Percentiles rank a stretch among this genome's conserved stretches.
phyloP scores from a whole-genome alignment of 1,139 yeast genomes.

The Groenewaldozyma sp. region DNA sequence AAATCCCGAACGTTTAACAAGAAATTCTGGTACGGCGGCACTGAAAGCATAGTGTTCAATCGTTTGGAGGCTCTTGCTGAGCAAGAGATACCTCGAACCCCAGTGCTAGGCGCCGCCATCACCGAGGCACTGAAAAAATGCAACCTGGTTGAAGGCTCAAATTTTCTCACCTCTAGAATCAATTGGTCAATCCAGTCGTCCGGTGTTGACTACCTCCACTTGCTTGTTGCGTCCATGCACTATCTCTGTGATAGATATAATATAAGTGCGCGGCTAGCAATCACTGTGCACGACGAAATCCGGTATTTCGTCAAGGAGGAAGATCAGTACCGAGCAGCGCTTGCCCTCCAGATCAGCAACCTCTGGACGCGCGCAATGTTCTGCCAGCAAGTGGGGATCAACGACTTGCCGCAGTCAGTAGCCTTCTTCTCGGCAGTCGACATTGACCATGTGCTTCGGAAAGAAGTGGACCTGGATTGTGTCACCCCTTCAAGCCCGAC shows the following conservation, averaged over 20 bases:
- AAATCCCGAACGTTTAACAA: constrained; percentile 29
- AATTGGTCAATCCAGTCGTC: constrained; percentile 99
- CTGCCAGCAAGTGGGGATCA: constrained; percentile 83
- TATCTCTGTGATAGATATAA: constrained; percentile 56
- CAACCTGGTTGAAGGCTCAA: constrained; percentile 50
- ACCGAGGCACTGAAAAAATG: constrained; percentile 69
- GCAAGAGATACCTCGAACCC: constrained; percentile 76
- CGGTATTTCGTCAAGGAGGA: constrained; percentile 68
- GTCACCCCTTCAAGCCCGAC: constrained; percentile 77
- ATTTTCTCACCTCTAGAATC: constrained; percentile 79
- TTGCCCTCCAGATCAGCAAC: constrained; percentile 81
- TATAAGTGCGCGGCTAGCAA: constrained; percentile 68
- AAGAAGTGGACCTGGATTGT: constrained; percentile 83
- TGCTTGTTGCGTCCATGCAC: constrained; percentile 81
- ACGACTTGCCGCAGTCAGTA: constrained; percentile 85
- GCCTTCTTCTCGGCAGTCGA: constrained; percentile 96
- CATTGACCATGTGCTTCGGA: constrained; percentile 76
- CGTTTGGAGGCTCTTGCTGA: constrained; percentile 81
- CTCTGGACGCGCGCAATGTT: constrained; percentile 96
- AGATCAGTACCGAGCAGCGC: constrained; percentile 66
- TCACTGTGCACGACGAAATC: constrained; percentile 94
- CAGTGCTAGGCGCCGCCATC: constrained; percentile 87
- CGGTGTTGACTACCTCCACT: constrained; percentile 91
- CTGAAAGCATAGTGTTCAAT: constrained; percentile 88
- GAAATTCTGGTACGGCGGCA: constrained; percentile 78